Evolutionary conservation across 192 early-diverging fungal species (phyloP), one percentile per base, ranked within the genome.

Genomic region (Phlyctochytrium planicorne): DNA sequence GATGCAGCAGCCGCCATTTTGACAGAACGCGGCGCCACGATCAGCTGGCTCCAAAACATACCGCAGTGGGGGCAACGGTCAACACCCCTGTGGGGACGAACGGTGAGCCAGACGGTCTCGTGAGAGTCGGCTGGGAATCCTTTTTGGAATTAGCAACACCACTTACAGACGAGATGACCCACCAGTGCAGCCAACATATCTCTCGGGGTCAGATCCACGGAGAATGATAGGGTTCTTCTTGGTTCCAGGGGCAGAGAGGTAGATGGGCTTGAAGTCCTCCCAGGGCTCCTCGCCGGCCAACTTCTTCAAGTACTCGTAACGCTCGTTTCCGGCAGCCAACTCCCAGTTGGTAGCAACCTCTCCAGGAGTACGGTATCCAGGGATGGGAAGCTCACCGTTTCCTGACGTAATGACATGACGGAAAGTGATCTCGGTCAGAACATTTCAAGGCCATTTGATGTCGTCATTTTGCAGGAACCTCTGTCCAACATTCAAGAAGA

Each of bases 21-120:
- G n/a, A n/a, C n/a, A n/a, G n/a, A n/a, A n/a, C n/a, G n/a, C n/a
- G n/a, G n/a, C n/a, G n/a, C n/a, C n/a, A n/a, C n/a, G n/a, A n/a
- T n/a, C n/a, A n/a, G n/a, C n/a, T n/a, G n/a, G n/a, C n/a, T n/a
- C n/a, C n/a, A n/a, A n/a, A n/a, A n/a, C n/a, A n/a, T 79, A 71
- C 96, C 96, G 76, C 96, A 98, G 81, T 96, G 89, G 34, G 91
- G 91, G 88, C 96, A 98, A 71, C 95, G 91, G 74, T 97, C 91
- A 68, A 92, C 83, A 40, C 88, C 88, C 69, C 89, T 86, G 81
- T 88, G 77, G 72, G 88, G 77, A 63, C 93, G 88, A 60, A 99
- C 81, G 53, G 88, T 84, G 69, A 99, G 82, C 94, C 94, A 99
- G 76, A 93, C 78, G 61, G 88, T 75, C 67, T 96, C 93, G 75